These are phyloP conservation scores for Trichoderma arundinaceum DNA, from an alignment of 2,329 filamentous ascomycete genomes.

Conservation along the genomic window DNA sequence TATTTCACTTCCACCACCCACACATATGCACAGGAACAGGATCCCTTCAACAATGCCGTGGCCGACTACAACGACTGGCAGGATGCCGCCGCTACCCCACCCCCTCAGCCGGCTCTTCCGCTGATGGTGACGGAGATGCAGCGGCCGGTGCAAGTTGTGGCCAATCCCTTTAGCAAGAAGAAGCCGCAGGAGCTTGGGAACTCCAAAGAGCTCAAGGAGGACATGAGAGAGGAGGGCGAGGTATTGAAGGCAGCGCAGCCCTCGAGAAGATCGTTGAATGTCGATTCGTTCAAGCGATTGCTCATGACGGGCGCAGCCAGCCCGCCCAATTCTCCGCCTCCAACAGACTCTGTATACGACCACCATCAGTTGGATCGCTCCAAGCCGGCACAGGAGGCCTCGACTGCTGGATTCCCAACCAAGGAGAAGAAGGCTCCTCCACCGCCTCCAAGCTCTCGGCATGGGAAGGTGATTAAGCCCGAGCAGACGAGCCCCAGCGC, in stretches of 20 bases:
- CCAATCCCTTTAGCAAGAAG: slow-evolving; percentile 61
- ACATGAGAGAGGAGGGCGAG: slow-evolving; percentile 42
- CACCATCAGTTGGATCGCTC: not conserved
- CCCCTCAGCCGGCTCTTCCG: slow-evolving; percentile 33
- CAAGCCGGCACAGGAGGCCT: not conserved
- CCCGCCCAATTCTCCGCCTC: slow-evolving; percentile 26
- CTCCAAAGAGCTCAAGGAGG: slow-evolving; percentile 41
- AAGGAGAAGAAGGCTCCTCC: slow-evolving; percentile 68
- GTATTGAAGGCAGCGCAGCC: slow-evolving; percentile 44
- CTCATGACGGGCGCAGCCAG: slow-evolving; percentile 73
- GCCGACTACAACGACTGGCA: slow-evolving; percentile 42
- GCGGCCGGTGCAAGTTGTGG: slow-evolving; percentile 36
- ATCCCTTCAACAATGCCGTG: slow-evolving; percentile 44
- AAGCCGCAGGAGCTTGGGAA: slow-evolving; percentile 56
- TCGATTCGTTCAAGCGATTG: slow-evolving; percentile 77
- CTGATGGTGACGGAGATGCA: slow-evolving; percentile 12
- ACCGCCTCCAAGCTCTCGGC: slow-evolving; percentile 73
- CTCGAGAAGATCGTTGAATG: slow-evolving; percentile 64
- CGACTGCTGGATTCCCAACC: not conserved
- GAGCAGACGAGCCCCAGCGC: not conserved
- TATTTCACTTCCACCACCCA: slow-evolving; percentile 16
- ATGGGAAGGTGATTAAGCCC: slow-evolving; percentile 73
- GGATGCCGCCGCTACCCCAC: slow-evolving; percentile 38
- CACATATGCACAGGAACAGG: slow-evolving; percentile 34
- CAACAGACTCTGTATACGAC: slow-evolving; percentile 30